Conservation (phyloP, 2,329 filamentous ascomycete genomes). For the Hymenoscyphus repandus region DNA sequence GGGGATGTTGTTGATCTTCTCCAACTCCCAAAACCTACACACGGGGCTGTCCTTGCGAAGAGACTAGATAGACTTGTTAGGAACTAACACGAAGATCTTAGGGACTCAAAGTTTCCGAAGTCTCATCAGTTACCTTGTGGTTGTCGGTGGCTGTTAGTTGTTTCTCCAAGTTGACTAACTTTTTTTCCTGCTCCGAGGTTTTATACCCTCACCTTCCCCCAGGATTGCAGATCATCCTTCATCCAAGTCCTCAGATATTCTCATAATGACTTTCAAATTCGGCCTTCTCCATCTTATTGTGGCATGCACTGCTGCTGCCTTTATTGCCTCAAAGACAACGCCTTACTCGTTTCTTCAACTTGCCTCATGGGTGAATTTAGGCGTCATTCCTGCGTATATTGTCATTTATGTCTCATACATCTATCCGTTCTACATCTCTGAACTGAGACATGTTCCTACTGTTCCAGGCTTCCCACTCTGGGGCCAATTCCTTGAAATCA, state of each 20-base stretch:
- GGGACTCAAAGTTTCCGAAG: not conserved
- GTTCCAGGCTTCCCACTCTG: constrained; percentile 38
- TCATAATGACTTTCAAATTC: constrained; percentile 10
- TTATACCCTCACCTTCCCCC: not conserved
- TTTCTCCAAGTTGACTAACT: not conserved
- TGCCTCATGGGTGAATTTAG: constrained; percentile 15
- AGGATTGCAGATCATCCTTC: not conserved
- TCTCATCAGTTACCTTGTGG: not conserved
- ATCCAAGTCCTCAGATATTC: not conserved
- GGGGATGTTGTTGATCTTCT: no score
- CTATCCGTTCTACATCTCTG: constrained; percentile 39
- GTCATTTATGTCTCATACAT: constrained; percentile 34
- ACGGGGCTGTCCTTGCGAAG: no score
- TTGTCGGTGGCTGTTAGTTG: not conserved
- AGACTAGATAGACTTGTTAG: no score
- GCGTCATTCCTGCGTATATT: constrained; percentile 28
- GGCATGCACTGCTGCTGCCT: constrained; percentile 8
- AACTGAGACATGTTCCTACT: constrained; percentile 39
- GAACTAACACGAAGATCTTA: not conserved
- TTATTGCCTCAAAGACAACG: constrained; percentile 18
- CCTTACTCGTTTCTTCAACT: constrained; percentile 10
- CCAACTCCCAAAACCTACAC: no score
- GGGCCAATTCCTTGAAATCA: constrained; percentile 39
- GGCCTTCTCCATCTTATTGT: constrained; percentile 10
- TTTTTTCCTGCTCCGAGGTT: not conserved